phyloP scores from a whole-genome alignment of 2,329 filamentous ascomycete species.

The Aspergillus niger region DNA sequence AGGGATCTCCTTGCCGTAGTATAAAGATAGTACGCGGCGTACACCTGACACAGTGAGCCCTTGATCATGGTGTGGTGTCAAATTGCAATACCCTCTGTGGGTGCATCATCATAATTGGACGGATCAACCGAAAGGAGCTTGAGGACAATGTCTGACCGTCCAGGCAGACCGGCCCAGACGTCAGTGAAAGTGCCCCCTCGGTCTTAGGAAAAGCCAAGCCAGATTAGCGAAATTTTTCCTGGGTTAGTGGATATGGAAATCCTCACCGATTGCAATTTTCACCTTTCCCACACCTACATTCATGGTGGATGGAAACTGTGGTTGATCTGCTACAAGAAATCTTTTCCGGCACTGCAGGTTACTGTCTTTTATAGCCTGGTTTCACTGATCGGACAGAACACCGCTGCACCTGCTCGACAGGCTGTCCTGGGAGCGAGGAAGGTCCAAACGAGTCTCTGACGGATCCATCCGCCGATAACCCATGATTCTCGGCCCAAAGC shows the following conservation, averaged over 20 bases:
- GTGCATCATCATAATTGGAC: constrained; percentile 43
- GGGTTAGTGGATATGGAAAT: no score
- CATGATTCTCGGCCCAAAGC: no score
- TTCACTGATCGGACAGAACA: no score
- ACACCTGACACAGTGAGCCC: constrained; percentile 51
- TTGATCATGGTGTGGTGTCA: background rate
- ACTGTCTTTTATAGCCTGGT: background rate
- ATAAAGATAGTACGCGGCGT: constrained; percentile 12
- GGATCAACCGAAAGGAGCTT: constrained; percentile 31
- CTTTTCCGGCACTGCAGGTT: background rate
- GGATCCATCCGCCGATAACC: no score
- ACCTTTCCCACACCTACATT: background rate
- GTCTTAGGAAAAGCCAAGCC: constrained; percentile 19
- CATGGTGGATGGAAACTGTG: background rate
- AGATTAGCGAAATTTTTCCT: no score
- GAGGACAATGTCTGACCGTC: constrained; percentile 25
- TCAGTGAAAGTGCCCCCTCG: constrained; percentile 43
- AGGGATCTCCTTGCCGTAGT: constrained; percentile 18
- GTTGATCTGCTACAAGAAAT: background rate
- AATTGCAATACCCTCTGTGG: constrained; percentile 74
- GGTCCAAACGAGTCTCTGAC: no score
- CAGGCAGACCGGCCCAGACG: constrained; percentile 37
- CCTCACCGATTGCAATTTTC: constrained; percentile 15
- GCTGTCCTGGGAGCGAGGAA: no score
- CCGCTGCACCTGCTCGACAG: no score